A percentile compares a stretch with the other conserved stretches of the same genome.
phyloP scores from a whole-genome alignment of 306 rosid species.

The Quercus engelmannii region DNA sequence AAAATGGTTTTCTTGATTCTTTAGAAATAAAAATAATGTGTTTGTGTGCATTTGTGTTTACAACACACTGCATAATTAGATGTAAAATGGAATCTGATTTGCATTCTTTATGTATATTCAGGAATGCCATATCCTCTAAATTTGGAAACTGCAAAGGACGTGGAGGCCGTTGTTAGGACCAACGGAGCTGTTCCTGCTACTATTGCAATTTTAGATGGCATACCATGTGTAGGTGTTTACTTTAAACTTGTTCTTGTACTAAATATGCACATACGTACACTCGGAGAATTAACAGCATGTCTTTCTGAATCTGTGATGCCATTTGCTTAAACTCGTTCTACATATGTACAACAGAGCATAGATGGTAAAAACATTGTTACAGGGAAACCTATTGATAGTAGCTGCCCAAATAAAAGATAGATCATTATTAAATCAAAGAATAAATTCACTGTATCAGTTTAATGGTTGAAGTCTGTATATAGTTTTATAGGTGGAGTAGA shows the following conservation, averaged over 20 bases:
- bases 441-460: not conserved
- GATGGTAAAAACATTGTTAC: not conserved
- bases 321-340: not conserved
- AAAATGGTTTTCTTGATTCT: too few species aligned
- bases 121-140: slow-evolving; percentile 97
- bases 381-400: not conserved
- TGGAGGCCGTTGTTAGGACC: slow-evolving; percentile 65
- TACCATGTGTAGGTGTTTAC: slow-evolving; percentile 71
- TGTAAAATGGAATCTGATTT: too few species aligned
- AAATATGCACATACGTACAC: not conserved
- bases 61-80: too few species aligned
- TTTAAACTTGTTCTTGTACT: slow-evolving; percentile 9
- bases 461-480: not conserved
- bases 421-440: not conserved
- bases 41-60: too few species aligned
- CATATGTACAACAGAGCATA: not conserved
- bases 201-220: slow-evolving; percentile 86
- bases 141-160: slow-evolving; percentile 80
- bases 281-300: not conserved
- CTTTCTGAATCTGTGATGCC: not conserved
- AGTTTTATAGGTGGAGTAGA: not conserved
- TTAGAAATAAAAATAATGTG: too few species aligned
- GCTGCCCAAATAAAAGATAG: not conserved
- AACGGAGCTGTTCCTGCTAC: slow-evolving; percentile 97
- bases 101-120: slow-evolving; percentile 35